Conservation (phyloP, 345 rosid genomes). For the Microthlaspi erraticum region DNA sequence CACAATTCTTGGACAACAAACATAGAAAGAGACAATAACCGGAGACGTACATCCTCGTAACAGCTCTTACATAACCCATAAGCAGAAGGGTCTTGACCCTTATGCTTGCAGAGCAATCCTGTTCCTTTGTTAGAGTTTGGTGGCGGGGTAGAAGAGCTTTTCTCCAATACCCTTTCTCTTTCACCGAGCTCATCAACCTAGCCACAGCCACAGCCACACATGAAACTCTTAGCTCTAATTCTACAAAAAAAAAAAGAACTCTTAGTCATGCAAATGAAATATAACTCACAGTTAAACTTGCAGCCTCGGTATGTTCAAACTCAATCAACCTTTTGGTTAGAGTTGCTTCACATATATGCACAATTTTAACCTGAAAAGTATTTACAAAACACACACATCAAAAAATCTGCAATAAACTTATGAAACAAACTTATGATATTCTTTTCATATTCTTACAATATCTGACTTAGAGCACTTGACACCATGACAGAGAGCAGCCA, state of each 20-base stretch:
- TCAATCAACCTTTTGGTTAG: slow-evolving; percentile 80
- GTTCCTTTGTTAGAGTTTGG: slow-evolving; percentile 41
- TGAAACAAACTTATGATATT: too few relatives aligned
- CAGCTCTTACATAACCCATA: slow-evolving; percentile 74
- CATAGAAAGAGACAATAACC: neutral
- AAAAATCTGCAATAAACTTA: too few relatives aligned
- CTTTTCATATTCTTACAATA: slow-evolving; percentile 74
- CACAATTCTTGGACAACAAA: neutral
- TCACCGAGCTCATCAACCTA: slow-evolving; percentile 68
- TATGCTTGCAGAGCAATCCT: slow-evolving; percentile 68
- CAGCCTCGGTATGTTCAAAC: slow-evolving; percentile 84
- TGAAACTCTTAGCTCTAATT: neutral
- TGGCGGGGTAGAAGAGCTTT: slow-evolving; percentile 31
- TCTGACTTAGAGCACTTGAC: slow-evolving; percentile 67
- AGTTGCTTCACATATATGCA: slow-evolving; percentile 93
- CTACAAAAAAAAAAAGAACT: slow-evolving; percentile 4
- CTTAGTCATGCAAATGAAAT: slow-evolving; percentile 16
- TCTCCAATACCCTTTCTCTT: slow-evolving; percentile 51
- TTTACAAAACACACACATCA: slow-evolving; percentile 28
- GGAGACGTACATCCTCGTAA: slow-evolving; percentile 57
- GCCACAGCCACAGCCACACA: neutral
- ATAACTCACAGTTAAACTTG: slow-evolving; percentile 73
- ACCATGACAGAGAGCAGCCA: slow-evolving; percentile 84
- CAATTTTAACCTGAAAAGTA: slow-evolving; percentile 61
- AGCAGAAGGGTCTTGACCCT: slow-evolving; percentile 50